Evolutionary conservation across 352 stramenopile genomes (phyloP).

Genomic region (Peronosclerospora sorghi): DNA sequence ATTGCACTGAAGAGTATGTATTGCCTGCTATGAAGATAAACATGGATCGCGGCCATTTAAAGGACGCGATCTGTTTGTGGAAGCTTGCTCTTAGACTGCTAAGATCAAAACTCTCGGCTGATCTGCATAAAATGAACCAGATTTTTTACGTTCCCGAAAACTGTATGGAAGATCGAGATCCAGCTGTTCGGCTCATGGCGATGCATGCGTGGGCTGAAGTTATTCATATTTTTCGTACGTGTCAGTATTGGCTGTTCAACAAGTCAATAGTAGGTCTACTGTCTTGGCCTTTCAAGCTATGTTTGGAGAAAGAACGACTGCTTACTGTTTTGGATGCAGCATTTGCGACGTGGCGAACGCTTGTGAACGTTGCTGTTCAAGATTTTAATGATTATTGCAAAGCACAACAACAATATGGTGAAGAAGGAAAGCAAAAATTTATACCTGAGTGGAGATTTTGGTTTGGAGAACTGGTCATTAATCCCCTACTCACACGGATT

Average conservation of each 20-base stretch:
- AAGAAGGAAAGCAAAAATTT: constrained; percentile 20
- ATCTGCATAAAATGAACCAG: constrained; percentile 36
- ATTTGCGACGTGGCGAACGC: constrained; percentile 36
- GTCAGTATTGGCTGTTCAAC: constrained; percentile 46
- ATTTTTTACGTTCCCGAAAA: constrained; percentile 47
- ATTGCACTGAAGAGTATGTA: constrained; percentile 36
- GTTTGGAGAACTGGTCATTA: constrained; percentile 36
- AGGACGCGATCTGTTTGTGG: constrained; percentile 46
- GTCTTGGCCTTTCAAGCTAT: constrained; percentile 29
- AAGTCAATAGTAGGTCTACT: constrained; percentile 40
- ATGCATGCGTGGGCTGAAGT: constrained; percentile 45
- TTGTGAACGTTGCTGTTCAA: constrained; percentile 28
- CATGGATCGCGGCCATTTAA: constrained; percentile 26
- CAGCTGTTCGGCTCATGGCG: constrained; percentile 31
- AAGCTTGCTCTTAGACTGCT: constrained; percentile 41
- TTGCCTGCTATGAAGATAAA: constrained; percentile 46
- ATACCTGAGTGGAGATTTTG: constrained; percentile 45
- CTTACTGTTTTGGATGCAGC: constrained; percentile 39
- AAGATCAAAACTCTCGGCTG: constrained; percentile 22
- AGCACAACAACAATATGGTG: constrained; percentile 3
- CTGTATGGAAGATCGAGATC: constrained; percentile 37
- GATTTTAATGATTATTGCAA: constrained; percentile 41
- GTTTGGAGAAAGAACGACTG: constrained; percentile 35
- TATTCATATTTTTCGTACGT: constrained; percentile 34
- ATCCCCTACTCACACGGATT: constrained; percentile 18